Base-by-base conservation (phyloP, 345 rosid genomes). In the Salix caprea region DNA sequence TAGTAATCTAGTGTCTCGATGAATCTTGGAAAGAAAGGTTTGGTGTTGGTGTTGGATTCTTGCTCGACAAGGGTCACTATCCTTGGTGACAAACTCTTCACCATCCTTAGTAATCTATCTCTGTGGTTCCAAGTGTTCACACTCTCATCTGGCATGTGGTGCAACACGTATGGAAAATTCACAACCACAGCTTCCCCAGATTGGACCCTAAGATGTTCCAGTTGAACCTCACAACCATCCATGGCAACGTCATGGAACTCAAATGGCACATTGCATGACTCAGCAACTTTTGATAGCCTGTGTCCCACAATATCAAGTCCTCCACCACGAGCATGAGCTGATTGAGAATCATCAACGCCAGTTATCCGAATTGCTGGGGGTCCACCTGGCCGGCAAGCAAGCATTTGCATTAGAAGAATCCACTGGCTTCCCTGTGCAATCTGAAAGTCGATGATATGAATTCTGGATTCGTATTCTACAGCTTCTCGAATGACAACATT, bases 81-180 rank as follows among this genome's bases (percentile, higher is more conserved):
- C 80, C 79, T 90, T 3, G 97, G 97, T 2, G 92, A 90, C 78
- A 96, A 82, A 79, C 97, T 91, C 85, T 93, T 96, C 52, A 93
- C 90, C 75, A 96, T 79, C 81, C 94, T 89, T 67, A 96, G 76
- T 69, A 96, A 71, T 73, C 91, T 79, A 78, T 96, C 99, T 70
- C 99, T 87, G 74, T 91, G 98, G 82, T 92, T 96, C 75, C 74
- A 67, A 0, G 76, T 90, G 83, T 87, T 90, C 67, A 93, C 99
- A 37, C 98, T 96, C 89, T 96, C 99, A 66, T 96, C 99, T 7
- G 98, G 98, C 94, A 96, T 93, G 89, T 96, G 99, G 82, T 93
- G 99, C 85, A 96, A 78, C 56, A 93, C 85, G 30, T 72, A 96
- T 0, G 99, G 99, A 77, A 92, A 90, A 84, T 90, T 96, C 84